phyloP scores from a whole-genome alignment of 176 grass and related monocot genomes.

The Hsuehochloa calcarea region DNA sequence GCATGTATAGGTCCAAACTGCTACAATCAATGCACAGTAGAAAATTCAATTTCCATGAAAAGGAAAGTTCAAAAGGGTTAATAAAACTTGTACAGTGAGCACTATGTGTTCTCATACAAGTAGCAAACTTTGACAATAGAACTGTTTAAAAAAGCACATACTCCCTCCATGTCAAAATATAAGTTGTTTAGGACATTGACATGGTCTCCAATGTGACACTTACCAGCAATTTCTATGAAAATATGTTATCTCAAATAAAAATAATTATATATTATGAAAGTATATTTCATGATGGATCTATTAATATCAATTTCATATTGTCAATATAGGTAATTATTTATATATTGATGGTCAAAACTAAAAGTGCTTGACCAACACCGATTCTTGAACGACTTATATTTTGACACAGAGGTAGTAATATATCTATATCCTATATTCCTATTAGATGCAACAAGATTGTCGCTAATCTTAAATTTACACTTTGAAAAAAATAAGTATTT shows the following conservation, averaged over 20 bases:
- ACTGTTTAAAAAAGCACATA: neutral
- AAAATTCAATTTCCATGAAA: neutral
- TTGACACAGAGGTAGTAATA: neutral
- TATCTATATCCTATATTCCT: slow-evolving; percentile 11
- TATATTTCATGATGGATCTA: too few species aligned
- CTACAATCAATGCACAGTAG: neutral
- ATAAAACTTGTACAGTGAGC: neutral
- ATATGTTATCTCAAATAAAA: too few species aligned
- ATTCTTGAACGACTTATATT: too few species aligned
- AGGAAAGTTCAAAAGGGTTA: neutral
- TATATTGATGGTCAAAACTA: too few species aligned
- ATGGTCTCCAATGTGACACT: too few species aligned
- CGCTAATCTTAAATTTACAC: slow-evolving; percentile 39
- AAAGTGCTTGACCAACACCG: too few species aligned
- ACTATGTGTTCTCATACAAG: slow-evolving; percentile 8
- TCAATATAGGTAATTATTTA: too few species aligned
- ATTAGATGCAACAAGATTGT: slow-evolving; percentile 7
- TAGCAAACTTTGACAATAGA: neutral
- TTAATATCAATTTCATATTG: too few species aligned
- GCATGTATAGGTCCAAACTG: neutral
- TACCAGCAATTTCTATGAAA: too few species aligned
- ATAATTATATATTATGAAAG: too few species aligned
- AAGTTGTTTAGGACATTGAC: too few species aligned
- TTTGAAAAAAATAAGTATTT: neutral
- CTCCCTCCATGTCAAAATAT: too few species aligned